Percentiles rank a stretch among this genome's conserved stretches.
Evolutionary conservation across 805 yeast species (phyloP).

Genomic region (Danielozyma ontarioensis): DNA sequence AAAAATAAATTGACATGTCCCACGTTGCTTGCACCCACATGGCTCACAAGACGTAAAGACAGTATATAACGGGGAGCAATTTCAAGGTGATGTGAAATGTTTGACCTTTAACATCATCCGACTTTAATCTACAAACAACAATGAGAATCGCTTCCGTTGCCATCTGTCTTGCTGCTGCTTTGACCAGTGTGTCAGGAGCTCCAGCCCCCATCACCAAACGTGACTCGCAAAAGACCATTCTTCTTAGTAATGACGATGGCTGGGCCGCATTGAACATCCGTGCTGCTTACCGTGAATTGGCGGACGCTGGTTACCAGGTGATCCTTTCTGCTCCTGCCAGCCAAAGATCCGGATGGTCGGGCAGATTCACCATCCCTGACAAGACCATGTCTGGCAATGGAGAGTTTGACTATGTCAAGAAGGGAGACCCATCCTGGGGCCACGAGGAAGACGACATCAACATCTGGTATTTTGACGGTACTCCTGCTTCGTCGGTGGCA

Average conservation of each 20-base stretch:
- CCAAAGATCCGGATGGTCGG: conserved; percentile 14
- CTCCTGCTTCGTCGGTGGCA: conserved; percentile 50
- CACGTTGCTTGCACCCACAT: too few relatives aligned
- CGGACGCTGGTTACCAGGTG: conserved; percentile 14
- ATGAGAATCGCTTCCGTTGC: neutral
- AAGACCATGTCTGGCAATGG: neutral
- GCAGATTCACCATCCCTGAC: neutral
- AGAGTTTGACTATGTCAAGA: conserved; percentile 1
- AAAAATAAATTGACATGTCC: too few relatives aligned
- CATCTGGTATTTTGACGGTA: conserved; percentile 51
- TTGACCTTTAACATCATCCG: too few relatives aligned
- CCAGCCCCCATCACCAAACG: neutral
- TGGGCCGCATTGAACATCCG: conserved; percentile 55
- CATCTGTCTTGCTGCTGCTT: neutral
- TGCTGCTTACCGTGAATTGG: conserved; percentile 45
- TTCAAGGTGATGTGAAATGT: too few relatives aligned
- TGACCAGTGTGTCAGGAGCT: too few relatives aligned
- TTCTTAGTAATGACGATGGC: conserved; percentile 53
- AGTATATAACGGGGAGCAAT: too few relatives aligned
- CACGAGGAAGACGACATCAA: conserved; percentile 8
- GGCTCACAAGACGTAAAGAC: too few relatives aligned
- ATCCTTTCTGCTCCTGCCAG: conserved; percentile 14
- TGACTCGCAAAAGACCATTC: conserved; percentile 41
- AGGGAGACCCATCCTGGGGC: conserved; percentile 1
- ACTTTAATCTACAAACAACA: too few relatives aligned